phyloP scores from a whole-genome alignment of 805 yeast genomes.

The Spencermartinsiella europaea region DNA sequence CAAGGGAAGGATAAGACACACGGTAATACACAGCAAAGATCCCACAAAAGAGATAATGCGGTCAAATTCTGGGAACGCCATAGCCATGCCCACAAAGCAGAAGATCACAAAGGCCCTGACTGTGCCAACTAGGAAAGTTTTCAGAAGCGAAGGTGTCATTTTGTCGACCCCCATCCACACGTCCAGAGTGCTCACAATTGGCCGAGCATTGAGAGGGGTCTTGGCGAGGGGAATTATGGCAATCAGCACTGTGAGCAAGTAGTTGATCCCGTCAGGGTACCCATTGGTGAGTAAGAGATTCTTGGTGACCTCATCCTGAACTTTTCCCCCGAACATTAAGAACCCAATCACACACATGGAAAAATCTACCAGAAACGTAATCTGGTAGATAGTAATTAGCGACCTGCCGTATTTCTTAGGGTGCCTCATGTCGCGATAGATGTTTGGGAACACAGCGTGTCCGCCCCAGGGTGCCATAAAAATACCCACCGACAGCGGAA shows the following conservation, averaged over 20 bases:
- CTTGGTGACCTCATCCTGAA: conserved; percentile 72
- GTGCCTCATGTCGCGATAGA: conserved; percentile 69
- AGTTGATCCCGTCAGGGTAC: conserved; percentile 57
- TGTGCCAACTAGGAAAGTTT: neutral
- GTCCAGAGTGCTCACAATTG: conserved; percentile 70
- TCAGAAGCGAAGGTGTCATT: conserved; percentile 14
- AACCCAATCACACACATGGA: conserved; percentile 62
- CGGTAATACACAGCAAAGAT: conserved; percentile 69
- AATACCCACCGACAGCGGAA: conserved; percentile 39
- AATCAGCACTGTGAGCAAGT: conserved; percentile 54
- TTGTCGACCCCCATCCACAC: conserved; percentile 38
- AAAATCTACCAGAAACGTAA: conserved; percentile 55
- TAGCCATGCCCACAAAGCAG: conserved; percentile 52
- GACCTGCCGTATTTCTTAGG: conserved; percentile 55
- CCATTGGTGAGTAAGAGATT: conserved; percentile 61
- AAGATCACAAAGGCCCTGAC: conserved; percentile 49
- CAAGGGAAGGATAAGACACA: conserved; percentile 76
- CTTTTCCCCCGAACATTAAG: conserved; percentile 69
- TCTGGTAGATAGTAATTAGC: conserved; percentile 50
- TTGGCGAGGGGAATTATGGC: conserved; percentile 83
- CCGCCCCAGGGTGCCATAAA: conserved; percentile 72
- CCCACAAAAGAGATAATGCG: conserved; percentile 77
- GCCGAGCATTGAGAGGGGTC: conserved; percentile 77
- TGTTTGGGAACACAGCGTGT: conserved; percentile 76
- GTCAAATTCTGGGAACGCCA: conserved; percentile 73